Conservation (phyloP, 1,139 yeast genomes). For the Pichia kudriavzevii region DNA sequence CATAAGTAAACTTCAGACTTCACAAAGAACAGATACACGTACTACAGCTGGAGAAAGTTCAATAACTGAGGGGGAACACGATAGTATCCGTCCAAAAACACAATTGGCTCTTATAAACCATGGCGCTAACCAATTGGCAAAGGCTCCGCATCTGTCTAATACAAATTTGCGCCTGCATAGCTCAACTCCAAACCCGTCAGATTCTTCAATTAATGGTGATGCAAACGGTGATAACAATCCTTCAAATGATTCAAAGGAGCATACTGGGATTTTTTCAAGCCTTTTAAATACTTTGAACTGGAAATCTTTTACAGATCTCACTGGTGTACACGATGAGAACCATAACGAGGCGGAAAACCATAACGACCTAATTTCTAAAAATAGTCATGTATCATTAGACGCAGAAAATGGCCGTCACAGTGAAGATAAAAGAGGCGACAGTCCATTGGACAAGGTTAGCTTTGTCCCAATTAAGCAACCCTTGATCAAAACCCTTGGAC, state of each 20-base stretch:
- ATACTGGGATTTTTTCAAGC: conserved; percentile 20
- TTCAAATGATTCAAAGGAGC: conserved; percentile 2
- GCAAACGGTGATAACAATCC: neutral
- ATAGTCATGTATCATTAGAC: neutral
- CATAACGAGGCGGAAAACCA: too few relatives aligned
- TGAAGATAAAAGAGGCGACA: neutral
- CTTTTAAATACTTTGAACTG: conserved; percentile 23
- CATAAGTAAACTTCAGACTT: too few relatives aligned
- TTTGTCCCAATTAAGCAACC: conserved; percentile 55
- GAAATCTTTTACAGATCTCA: conserved; percentile 19
- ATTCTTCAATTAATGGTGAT: conserved; percentile 5
- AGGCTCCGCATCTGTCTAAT: conserved; percentile 3
- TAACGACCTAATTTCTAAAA: too few relatives aligned
- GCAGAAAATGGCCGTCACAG: neutral
- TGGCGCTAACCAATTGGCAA: too few relatives aligned
- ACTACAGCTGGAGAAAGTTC: too few relatives aligned
- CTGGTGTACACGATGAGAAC: too few relatives aligned
- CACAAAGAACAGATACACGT: too few relatives aligned
- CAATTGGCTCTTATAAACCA: too few relatives aligned
- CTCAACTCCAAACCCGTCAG: conserved; percentile 11
- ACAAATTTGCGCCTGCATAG: conserved; percentile 4
- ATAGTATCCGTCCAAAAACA: too few relatives aligned
- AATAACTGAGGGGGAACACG: too few relatives aligned
- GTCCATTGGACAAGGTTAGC: conserved; percentile 30
- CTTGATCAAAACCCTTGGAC: conserved; percentile 59